Percentiles rank a stretch among this genome's conserved stretches.
phyloP scores from a whole-genome alignment of 1,139 yeast genomes.

The Hemisphaericaspora xylanilytica region DNA sequence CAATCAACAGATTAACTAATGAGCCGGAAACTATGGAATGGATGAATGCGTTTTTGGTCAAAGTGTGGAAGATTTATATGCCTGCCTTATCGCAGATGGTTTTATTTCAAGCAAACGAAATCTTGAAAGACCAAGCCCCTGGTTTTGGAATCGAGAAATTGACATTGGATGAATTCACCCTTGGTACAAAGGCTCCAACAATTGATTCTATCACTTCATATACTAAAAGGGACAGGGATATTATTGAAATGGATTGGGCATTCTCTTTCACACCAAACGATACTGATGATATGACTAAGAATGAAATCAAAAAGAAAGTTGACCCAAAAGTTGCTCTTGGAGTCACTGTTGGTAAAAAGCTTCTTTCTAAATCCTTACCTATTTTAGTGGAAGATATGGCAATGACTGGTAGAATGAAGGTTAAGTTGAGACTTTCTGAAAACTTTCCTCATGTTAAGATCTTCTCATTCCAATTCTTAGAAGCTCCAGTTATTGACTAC shows the following conservation, averaged over 20 bases:
- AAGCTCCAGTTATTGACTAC: slow-evolving; percentile 75
- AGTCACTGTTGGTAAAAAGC: slow-evolving; percentile 74
- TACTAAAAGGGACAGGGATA: slow-evolving; percentile 62
- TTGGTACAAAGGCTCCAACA: slow-evolving; percentile 78
- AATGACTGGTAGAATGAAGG: slow-evolving; percentile 67
- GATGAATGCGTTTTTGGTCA: slow-evolving; percentile 72
- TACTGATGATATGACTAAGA: slow-evolving; percentile 77
- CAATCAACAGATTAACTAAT: slow-evolving; percentile 59
- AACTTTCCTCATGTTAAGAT: slow-evolving; percentile 72
- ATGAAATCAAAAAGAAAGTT: slow-evolving; percentile 64
- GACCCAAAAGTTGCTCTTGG: slow-evolving; percentile 81
- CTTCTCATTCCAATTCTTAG: slow-evolving; percentile 69
- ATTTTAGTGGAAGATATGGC: slow-evolving; percentile 77
- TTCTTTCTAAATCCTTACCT: slow-evolving; percentile 71
- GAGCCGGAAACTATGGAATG: slow-evolving; percentile 74
- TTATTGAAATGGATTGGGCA: slow-evolving; percentile 80
- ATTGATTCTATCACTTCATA: slow-evolving; percentile 69
- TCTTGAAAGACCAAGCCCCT: slow-evolving; percentile 69
- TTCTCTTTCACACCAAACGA: slow-evolving; percentile 79
- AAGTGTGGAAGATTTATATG: slow-evolving; percentile 86
- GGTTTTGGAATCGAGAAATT: slow-evolving; percentile 78
- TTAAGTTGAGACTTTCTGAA: slow-evolving; percentile 58
- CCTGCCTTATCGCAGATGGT: slow-evolving; percentile 80
- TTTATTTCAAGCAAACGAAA: slow-evolving; percentile 61
- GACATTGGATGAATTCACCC: slow-evolving; percentile 69